Evolutionary conservation across 306 rosid genomes (phyloP), one percentile per base, ranked within the genome.

Genomic region (Pterocarpus macrocarpus): DNA sequence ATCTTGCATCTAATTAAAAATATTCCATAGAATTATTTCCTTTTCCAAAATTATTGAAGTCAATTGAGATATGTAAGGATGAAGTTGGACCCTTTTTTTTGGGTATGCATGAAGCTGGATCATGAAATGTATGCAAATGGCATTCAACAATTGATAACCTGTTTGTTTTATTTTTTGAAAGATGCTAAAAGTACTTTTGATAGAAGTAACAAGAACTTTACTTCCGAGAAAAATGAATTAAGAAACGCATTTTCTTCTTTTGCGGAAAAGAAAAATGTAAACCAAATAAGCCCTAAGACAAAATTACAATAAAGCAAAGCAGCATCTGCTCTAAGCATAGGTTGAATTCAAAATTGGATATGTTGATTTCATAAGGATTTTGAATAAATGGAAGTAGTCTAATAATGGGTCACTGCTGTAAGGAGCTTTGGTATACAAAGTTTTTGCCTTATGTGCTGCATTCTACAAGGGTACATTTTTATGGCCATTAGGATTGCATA

Each of bases 401-500:
- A 22, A 22, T 22, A 36, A 64, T 64, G 49, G 45, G 15, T 49
- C 55, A 41, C 33, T 16, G 53, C 38, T 70, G 15, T 43, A 63
- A 58, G 49, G 7, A 69, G 15, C 58, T 53, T 63, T 55, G 63
- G 64, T 33, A 34, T 17, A 16, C 63, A 83, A 14, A 13, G 12
- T 47, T 57, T 75, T 69, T 8, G 14, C 50, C 8, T 4, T 12
- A 39, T 39, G 39, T 13, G 16, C 4, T 2, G 50, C 50, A 69
- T 39, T 32, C 53, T 58, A 28, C 14, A 59, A 32, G 77, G 65
- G 44, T 50, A 38, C 14, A 50, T 28, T 13, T 61, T 70, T 55
- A 67, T 82, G 64, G 69, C 52, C 33, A 55, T 36, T 50, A 33
- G 49, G 73, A 59, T 17, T 56, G 63, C 34, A 71, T 57, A 15